These are phyloP conservation scores for Aspergillus tubingensis DNA, from an alignment of 2,329 filamentous ascomycete species.

Conservation along the genomic window DNA sequence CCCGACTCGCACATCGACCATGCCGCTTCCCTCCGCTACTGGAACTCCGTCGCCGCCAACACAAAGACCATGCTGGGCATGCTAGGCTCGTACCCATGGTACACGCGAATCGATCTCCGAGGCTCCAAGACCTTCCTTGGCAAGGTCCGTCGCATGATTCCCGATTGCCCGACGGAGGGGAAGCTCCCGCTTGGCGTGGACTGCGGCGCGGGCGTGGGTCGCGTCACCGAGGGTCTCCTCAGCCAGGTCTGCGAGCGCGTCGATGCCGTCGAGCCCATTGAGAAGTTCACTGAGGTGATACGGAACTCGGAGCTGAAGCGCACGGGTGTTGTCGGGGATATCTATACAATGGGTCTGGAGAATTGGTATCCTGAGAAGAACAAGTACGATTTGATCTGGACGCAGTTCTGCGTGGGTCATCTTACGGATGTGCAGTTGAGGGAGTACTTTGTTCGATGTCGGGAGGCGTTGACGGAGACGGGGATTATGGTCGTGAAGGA, in stretches of 20 bases:
- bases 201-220: slow-evolving; percentile 73
- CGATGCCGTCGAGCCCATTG: slow-evolving; percentile 82
- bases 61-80: slow-evolving; percentile 55
- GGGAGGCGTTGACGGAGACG: slow-evolving; percentile 46
- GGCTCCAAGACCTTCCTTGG: slow-evolving; percentile 68
- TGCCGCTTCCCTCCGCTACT: slow-evolving; percentile 39
- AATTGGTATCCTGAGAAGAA: slow-evolving; percentile 59
- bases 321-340: slow-evolving; percentile 57
- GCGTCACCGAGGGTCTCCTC: slow-evolving; percentile 79
- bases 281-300: slow-evolving; percentile 72
- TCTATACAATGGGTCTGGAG: slow-evolving; percentile 75
- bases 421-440: slow-evolving; percentile 73
- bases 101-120: slow-evolving; percentile 69
- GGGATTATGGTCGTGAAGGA: slow-evolving; percentile 73
- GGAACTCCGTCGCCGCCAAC: slow-evolving; percentile 38
- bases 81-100: slow-evolving; percentile 71
- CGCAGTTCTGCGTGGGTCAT: slow-evolving; percentile 87
- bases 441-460: slow-evolving; percentile 65
- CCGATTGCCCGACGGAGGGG: slow-evolving; percentile 14
- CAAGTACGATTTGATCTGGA: slow-evolving; percentile 80
- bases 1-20: slow-evolving; percentile 34
- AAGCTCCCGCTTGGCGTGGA: slow-evolving; percentile 51
- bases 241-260: slow-evolving; percentile 68
- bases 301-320: slow-evolving; percentile 37
- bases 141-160: slow-evolving; percentile 55